phyloP scores from a whole-genome alignment of 495 filamentous ascomycete genomes.

The Aspergillus ellipticus region DNA sequence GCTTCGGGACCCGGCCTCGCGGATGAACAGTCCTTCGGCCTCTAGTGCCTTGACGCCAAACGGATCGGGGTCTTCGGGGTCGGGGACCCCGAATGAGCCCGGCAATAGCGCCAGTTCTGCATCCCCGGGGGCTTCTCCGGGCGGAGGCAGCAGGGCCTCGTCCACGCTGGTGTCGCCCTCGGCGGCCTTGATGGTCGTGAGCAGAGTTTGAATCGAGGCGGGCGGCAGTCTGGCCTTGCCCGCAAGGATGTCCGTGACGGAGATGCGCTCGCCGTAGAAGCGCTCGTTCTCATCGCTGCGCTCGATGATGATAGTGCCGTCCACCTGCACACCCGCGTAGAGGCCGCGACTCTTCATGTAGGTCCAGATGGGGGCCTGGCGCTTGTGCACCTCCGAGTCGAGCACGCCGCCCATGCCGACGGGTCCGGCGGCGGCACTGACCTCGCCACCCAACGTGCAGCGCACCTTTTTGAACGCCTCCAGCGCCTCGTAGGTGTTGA shows the following conservation, averaged over 20 bases:
- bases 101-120: conserved; percentile 50
- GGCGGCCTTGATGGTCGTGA: conserved; percentile 79
- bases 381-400: conserved; percentile 69
- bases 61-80: conserved; percentile 72
- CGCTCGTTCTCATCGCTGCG: conserved; percentile 84
- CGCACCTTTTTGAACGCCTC: conserved; percentile 75
- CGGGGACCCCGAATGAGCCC: conserved; percentile 68
- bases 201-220: conserved; percentile 58
- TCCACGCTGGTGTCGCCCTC: conserved; percentile 76
- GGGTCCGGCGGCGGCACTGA: conserved; percentile 74
- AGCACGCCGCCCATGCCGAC: conserved; percentile 69
- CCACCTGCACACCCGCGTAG: conserved; percentile 75
- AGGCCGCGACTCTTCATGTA: conserved; percentile 87
- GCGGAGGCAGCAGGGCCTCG: conserved; percentile 43
- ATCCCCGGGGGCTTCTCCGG: conserved; percentile 71
- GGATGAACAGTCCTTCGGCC: conserved; percentile 78
- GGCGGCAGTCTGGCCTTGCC: conserved; percentile 72
- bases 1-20: conserved; percentile 71
- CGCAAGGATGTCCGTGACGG: conserved; percentile 75
- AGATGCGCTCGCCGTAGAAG: conserved; percentile 72
- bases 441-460: conserved; percentile 73
- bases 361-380: conserved; percentile 73
- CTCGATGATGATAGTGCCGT: conserved; percentile 82
- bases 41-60: conserved; percentile 84
- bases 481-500: conserved; percentile 77